Percentiles rank a stretch among this genome's conserved stretches.
phyloP scores from a whole-genome alignment of 2,329 filamentous ascomycete genomes.

The Fusarium sp. region DNA sequence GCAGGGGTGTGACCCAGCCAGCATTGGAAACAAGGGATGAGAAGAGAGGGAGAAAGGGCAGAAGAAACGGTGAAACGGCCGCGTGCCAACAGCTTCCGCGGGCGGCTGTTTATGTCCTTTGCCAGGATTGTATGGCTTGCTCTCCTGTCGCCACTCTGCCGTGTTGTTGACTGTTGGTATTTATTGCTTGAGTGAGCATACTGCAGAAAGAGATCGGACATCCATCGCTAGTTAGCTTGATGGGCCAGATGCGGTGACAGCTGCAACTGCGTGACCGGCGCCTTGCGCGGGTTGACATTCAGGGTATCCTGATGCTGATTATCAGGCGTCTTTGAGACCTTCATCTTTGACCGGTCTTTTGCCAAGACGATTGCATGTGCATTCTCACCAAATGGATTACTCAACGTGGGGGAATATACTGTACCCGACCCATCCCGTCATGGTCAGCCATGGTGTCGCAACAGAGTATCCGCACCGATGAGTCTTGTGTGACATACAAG shows the following conservation, averaged over 20 bases:
- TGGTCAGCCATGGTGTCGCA: slow-evolving; percentile 15
- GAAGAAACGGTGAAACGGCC: slow-evolving; percentile 25
- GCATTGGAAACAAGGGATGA: slow-evolving; percentile 15
- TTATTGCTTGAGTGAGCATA: not conserved
- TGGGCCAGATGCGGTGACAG: slow-evolving; percentile 17
- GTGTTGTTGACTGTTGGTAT: not conserved
- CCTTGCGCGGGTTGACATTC: not conserved
- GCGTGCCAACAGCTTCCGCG: slow-evolving; percentile 12
- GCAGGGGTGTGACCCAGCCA: not conserved
- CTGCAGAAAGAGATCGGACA: not conserved
- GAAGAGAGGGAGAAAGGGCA: not conserved
- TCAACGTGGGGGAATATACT: slow-evolving; percentile 5
- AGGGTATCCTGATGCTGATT: not conserved
- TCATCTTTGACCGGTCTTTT: not conserved
- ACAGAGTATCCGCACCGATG: not conserved
- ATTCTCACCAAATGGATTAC: not conserved
- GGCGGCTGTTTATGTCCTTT: not conserved
- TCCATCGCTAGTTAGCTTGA: not conserved
- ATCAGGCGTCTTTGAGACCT: not conserved
- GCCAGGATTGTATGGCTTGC: slow-evolving; percentile 4
- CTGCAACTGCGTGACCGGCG: not conserved
- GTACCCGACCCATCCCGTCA: slow-evolving; percentile 4
- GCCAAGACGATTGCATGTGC: not conserved
- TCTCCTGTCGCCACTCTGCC: not conserved
- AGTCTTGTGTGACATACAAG: not conserved